Base-by-base conservation (phyloP, 192 early-diverging fungal genomes). In the Phycomyces blakesleeanus region DNA sequence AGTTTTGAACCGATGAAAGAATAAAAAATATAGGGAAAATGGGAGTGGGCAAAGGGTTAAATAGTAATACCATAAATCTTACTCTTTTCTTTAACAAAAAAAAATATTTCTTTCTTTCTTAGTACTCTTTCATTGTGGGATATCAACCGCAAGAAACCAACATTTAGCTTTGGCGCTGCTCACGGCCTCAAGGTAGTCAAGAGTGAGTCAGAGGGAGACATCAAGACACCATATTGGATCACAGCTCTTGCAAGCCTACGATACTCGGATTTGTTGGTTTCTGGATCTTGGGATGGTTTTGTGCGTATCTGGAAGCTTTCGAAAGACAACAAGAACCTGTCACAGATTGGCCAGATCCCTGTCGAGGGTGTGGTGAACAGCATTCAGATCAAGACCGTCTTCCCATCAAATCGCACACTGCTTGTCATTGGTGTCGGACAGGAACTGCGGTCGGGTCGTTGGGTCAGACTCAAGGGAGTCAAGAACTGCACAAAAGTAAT, bases 91-190 rank as follows among this genome's bases (percentile, higher is more conserved):
- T n/a, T n/a, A 51, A 51, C 37, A 59, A 40, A 29, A 18, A 57
- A 9, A 10, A 47, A 29, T 20, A 27, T 52, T 21, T 51, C 52
- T 15, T 29, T 26, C 15, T 0, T 54, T 44, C 53, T 67, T 40
- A 91, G 95, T 12, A 83, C 89, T 0, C 86, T 99, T 49, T 97
- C 92, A 26, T 78, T 99, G 64, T 99, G 97, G 97, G 91, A 89
- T 71, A 67, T 88, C 25, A 84, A 85, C 63, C 88, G 87, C 65
- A 99, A 99, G 79, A 98, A 98, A 68, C 94, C 97, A 14, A 69
- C 93, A 6, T 96, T 89, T 63, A 87, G 92, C 7, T 77, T 85
- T 50, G 71, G 85, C 41, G 51, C 81, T 2, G 83, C 90, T 16
- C 97, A 99, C 66, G 95, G 95, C 1, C 60, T 79, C 27, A 75